These are phyloP conservation scores for Phytophthora quininea DNA, from an alignment of 352 stramenopile genomes.

Conservation along the genomic window DNA sequence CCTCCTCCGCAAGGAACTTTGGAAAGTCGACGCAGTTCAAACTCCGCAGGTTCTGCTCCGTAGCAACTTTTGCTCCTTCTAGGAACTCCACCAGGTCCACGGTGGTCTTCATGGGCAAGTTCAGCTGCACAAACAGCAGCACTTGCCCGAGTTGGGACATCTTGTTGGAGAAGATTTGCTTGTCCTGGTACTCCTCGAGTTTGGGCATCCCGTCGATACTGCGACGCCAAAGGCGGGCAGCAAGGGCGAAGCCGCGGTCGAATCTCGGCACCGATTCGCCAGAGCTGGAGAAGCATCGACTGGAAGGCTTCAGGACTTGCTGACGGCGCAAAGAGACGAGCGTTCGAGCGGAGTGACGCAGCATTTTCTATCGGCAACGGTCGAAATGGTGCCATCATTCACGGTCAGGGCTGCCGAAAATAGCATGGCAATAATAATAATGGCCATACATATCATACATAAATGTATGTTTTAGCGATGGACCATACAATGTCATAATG, in stretches of 20 bases:
- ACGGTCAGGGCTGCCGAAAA: no score
- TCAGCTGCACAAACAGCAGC: constrained; percentile 43
- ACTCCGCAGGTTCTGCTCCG: constrained; percentile 37
- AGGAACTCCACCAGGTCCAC: constrained; percentile 55
- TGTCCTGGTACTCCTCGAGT: constrained; percentile 43
- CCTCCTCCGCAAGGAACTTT: constrained; percentile 37
- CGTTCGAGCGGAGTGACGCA: background rate
- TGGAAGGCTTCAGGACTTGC: background rate
- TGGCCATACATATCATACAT: no score
- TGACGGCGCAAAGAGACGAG: background rate
- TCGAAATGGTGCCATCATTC: background rate
- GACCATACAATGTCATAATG: no score
- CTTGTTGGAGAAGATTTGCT: constrained; percentile 27
- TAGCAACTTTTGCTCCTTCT: constrained; percentile 40
- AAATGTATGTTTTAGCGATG: no score
- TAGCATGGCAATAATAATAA: no score
- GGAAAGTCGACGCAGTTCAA: constrained; percentile 46
- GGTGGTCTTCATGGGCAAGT: constrained; percentile 40
- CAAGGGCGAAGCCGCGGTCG: constrained; percentile 22
- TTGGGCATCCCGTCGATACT: constrained; percentile 23
- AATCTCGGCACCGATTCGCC: constrained; percentile 12
- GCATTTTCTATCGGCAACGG: background rate
- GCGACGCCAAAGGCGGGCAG: constrained; percentile 25
- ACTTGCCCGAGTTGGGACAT: constrained; percentile 10
- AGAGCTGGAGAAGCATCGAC: constrained; percentile 14